Percentiles rank a stretch among this genome's conserved stretches.
phyloP scores from a whole-genome alignment of 257 asterid species.

The Scutellaria minor region DNA sequence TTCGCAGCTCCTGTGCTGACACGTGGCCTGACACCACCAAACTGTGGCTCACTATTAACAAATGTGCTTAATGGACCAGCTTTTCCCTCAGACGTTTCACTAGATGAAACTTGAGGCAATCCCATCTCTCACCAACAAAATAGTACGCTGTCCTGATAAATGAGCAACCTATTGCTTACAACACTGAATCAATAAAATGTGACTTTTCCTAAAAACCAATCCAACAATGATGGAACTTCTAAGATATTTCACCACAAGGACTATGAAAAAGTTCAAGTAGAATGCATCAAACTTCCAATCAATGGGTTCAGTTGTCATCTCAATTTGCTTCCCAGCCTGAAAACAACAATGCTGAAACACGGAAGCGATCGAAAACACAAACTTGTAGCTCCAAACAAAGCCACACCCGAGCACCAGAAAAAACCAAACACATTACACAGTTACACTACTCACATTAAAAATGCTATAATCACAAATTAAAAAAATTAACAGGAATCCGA shows the following conservation, averaged over 20 bases:
- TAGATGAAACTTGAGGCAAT: constrained; percentile 60
- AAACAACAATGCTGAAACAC: constrained; percentile 23
- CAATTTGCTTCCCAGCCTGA: no score
- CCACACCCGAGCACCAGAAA: constrained; percentile 32
- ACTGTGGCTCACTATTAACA: constrained; percentile 41
- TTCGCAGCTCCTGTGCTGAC: constrained; percentile 37
- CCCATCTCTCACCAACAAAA: constrained; percentile 54
- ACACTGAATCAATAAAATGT: not conserved
- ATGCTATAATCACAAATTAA: not conserved
- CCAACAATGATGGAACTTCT: constrained; percentile 24
- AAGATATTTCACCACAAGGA: constrained; percentile 19
- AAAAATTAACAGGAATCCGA: not conserved
- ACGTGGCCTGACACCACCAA: constrained; percentile 34
- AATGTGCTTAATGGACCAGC: constrained; percentile 40
- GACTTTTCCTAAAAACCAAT: not conserved
- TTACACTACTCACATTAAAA: not conserved
- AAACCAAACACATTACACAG: not conserved
- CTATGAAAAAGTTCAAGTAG: not conserved
- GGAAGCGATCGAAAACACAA: constrained; percentile 11
- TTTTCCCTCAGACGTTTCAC: constrained; percentile 50
- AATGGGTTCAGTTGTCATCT: not conserved
- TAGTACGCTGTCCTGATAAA: constrained; percentile 6
- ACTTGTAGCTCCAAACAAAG: constrained; percentile 22
- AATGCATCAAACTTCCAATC: constrained; percentile 29
- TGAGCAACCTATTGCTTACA: not conserved